Percentiles rank a stretch among this genome's conserved stretches.
phyloP scores from a whole-genome alignment of 2,329 filamentous ascomycete genomes.

The Alternaria sp. region DNA sequence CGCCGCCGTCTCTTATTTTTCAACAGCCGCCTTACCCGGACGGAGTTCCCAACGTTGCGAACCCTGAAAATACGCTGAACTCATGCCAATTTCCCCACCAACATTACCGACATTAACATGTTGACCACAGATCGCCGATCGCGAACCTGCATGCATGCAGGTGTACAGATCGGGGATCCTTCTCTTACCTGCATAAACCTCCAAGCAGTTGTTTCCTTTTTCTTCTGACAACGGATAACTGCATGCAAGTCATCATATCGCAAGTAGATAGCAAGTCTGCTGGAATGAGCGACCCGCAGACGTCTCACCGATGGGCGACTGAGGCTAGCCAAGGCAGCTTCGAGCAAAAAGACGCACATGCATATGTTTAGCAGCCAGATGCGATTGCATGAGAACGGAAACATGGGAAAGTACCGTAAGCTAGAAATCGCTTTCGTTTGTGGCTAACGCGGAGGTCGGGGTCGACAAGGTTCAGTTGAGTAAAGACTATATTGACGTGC shows the following conservation, averaged over 20 bases:
- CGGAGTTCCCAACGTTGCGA: neutral
- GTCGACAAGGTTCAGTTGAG: neutral
- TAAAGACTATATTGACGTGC: neutral
- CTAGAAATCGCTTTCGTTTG: neutral
- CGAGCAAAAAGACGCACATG: neutral
- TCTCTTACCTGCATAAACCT: neutral
- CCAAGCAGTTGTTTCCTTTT: neutral
- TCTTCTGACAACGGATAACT: neutral
- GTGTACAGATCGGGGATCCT: neutral
- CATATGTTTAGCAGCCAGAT: neutral
- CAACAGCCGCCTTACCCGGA: neutral
- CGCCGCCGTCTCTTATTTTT: neutral
- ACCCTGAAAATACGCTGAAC: neutral
- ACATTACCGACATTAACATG: neutral
- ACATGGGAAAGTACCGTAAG: neutral
- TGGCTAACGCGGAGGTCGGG: neutral
- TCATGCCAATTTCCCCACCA: neutral
- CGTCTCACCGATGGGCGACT: neutral
- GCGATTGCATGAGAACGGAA: neutral
- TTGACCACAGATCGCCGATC: neutral
- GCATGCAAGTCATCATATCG: neutral
- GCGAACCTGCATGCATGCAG: neutral
- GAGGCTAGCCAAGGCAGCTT: neutral
- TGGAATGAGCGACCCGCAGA: neutral
- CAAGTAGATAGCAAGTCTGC: neutral